Evolutionary conservation across 1,139 yeast genomes (phyloP).

Genomic region (Debaryomyces psychrophilus): DNA sequence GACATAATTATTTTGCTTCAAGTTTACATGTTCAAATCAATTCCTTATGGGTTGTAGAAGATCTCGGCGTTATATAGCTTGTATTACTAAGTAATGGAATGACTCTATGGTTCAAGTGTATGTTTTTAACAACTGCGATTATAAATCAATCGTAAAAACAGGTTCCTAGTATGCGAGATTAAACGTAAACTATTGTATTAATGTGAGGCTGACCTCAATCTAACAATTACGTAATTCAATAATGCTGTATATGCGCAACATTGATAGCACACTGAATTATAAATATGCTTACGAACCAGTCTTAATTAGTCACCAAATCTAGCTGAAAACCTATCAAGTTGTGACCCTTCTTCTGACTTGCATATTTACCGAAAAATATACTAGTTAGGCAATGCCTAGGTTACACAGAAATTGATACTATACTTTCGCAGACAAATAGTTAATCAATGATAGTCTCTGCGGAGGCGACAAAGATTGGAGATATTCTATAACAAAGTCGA

Average conservation of each 20-base stretch:
- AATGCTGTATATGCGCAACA: neutral
- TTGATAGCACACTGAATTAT: neutral
- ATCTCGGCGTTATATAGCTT: neutral
- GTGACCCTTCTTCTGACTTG: no score
- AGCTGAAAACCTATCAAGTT: neutral
- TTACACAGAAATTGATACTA: neutral
- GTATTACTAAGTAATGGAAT: neutral
- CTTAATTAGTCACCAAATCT: neutral
- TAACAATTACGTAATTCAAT: neutral
- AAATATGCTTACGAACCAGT: neutral
- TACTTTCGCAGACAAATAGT: constrained; percentile 1
- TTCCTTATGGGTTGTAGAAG: neutral
- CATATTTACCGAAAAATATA: no score
- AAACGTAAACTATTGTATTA: neutral
- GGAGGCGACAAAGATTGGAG: constrained; percentile 4
- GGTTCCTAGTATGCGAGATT: neutral
- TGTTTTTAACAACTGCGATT: neutral
- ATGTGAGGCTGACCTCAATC: neutral
- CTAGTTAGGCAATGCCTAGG: no score
- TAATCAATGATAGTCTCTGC: constrained; percentile 1
- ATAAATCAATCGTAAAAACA: neutral
- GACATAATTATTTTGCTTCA: no score
- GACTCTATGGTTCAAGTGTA: no score
- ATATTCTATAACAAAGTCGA: neutral
- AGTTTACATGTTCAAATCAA: no score